Evolutionary conservation across 495 filamentous ascomycete genomes (phyloP).

Genomic region (Penicillium antarcticum): DNA sequence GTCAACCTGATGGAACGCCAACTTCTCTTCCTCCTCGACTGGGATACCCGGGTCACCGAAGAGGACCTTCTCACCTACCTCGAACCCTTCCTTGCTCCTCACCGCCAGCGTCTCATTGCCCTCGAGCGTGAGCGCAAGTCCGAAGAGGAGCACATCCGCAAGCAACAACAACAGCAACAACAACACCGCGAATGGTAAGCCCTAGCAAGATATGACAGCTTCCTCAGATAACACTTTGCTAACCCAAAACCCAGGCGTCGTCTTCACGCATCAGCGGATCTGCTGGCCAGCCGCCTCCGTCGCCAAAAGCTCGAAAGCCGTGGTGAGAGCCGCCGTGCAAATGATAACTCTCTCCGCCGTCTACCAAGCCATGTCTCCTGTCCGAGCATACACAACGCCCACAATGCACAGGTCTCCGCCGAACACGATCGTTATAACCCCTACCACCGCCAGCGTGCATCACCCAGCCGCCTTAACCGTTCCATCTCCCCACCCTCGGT

Average conservation of each 20-base stretch:
- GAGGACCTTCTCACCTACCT: slow-evolving; percentile 84
- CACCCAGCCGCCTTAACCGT: slow-evolving; percentile 27
- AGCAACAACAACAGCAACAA: slow-evolving; percentile 13
- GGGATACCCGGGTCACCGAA: slow-evolving; percentile 80
- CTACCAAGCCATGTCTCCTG: slow-evolving; percentile 33
- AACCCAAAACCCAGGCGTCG: slow-evolving; percentile 22
- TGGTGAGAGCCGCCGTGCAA: slow-evolving; percentile 17
- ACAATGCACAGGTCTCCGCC: slow-evolving; percentile 25
- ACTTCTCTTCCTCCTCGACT: slow-evolving; percentile 87
- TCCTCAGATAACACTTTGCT: not conserved
- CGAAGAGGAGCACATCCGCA: slow-evolving; percentile 29
- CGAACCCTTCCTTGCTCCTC: slow-evolving; percentile 83
- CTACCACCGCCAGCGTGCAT: slow-evolving; percentile 36
- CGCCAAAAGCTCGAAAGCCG: slow-evolving; percentile 39
- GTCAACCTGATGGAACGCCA: slow-evolving; percentile 99
- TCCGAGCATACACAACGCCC: slow-evolving; percentile 32
- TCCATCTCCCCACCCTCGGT: slow-evolving; percentile 52
- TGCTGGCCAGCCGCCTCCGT: slow-evolving; percentile 39
- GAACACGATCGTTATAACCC: slow-evolving; percentile 39
- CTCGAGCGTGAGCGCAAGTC: slow-evolving; percentile 25
- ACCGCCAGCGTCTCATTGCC: slow-evolving; percentile 51
- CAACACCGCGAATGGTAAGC: slow-evolving; percentile 41
- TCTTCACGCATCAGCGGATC: slow-evolving; percentile 40
- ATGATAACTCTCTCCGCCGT: slow-evolving; percentile 16
- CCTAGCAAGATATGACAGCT: not conserved